Conservation (phyloP, 2,329 filamentous ascomycete genomes). For the Exophiala sp. region DNA sequence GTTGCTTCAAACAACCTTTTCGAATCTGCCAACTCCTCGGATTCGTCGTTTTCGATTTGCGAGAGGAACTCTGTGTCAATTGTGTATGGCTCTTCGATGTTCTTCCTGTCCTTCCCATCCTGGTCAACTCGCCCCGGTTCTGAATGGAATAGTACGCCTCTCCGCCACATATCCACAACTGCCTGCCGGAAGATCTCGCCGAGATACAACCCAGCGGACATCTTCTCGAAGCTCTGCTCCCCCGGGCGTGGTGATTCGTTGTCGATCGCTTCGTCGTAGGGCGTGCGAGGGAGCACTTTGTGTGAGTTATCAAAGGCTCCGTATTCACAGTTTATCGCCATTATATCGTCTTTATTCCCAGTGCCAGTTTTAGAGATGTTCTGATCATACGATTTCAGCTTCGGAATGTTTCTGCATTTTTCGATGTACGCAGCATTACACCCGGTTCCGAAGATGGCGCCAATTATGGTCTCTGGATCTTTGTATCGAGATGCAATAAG, state of each 20-base stretch:
- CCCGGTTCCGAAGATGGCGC: conserved; percentile 80
- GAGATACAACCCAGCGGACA: conserved; percentile 90
- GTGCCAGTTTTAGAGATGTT: conserved; percentile 65
- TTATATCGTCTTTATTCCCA: conserved; percentile 49
- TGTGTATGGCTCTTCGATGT: conserved; percentile 79
- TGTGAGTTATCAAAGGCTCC: conserved; percentile 92
- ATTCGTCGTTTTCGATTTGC: conserved; percentile 18
- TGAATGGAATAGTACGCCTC: conserved; percentile 72
- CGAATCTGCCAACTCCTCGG: not conserved
- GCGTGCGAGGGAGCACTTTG: conserved; percentile 76
- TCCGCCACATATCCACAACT: conserved; percentile 78
- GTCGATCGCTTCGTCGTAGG: conserved; percentile 83
- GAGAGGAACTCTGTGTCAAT: conserved; percentile 68
- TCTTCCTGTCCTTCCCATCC: conserved; percentile 26
- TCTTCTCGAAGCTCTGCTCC: conserved; percentile 95
- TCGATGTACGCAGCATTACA: conserved; percentile 76
- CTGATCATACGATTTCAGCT: conserved; percentile 66
- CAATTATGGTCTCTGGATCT: conserved; percentile 79
- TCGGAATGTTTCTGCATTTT: conserved; percentile 76
- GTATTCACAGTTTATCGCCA: conserved; percentile 94
- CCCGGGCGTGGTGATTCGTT: conserved; percentile 86
- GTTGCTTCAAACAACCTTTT: not conserved
- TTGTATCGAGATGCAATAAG: conserved; percentile 90
- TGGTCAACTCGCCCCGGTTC: conserved; percentile 64
- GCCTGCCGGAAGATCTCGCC: conserved; percentile 91